A percentile compares a stretch with the other conserved stretches of the same genome.
Conservation (phyloP, 192 early-diverging fungal genomes). For the Irineochytrium annulatum region DNA sequence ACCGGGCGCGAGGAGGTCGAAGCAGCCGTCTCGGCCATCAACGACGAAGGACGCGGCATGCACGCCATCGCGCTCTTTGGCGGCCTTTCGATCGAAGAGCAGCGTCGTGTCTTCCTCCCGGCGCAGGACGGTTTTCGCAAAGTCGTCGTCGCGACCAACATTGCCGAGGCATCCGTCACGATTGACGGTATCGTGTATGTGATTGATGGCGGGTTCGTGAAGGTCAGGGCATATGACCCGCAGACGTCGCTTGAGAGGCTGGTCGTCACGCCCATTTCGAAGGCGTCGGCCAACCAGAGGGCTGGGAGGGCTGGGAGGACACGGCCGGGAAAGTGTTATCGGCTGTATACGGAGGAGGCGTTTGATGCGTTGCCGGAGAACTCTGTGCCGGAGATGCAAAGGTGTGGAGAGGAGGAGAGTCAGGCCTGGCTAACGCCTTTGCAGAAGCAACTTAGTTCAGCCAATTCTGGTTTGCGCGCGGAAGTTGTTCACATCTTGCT, state of each 20-base stretch:
- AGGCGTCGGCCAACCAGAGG: slow-evolving; percentile 43
- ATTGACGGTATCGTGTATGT: slow-evolving; percentile 74
- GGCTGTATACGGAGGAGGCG: slow-evolving; percentile 44
- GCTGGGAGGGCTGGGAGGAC: slow-evolving; percentile 48
- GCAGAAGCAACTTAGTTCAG: slow-evolving; percentile 61
- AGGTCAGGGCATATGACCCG: slow-evolving; percentile 46
- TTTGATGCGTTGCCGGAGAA: slow-evolving; percentile 24
- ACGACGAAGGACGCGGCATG: slow-evolving; percentile 23
- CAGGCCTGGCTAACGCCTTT: too few species aligned
- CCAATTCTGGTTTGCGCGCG: too few species aligned
- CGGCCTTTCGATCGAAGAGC: slow-evolving; percentile 64
- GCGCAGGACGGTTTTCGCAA: slow-evolving; percentile 59
- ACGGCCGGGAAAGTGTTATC: slow-evolving; percentile 48
- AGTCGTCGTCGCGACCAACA: slow-evolving; percentile 84
- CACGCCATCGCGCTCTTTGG: slow-evolving; percentile 62
- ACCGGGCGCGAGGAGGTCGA: slow-evolving; percentile 78
- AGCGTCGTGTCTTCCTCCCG: slow-evolving; percentile 61
- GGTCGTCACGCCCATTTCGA: slow-evolving; percentile 35
- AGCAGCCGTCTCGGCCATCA: slow-evolving; percentile 52
- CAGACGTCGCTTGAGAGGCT: slow-evolving; percentile 37
- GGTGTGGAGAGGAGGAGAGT: too few species aligned
- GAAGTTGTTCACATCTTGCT: too few species aligned
- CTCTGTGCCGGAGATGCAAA: slow-evolving; percentile 50
- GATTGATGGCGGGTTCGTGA: slow-evolving; percentile 77
- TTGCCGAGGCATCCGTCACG: slow-evolving; percentile 81